phyloP scores from a whole-genome alignment of 192 early-diverging fungal genomes.

The Phycomyces blakesleeanus region DNA sequence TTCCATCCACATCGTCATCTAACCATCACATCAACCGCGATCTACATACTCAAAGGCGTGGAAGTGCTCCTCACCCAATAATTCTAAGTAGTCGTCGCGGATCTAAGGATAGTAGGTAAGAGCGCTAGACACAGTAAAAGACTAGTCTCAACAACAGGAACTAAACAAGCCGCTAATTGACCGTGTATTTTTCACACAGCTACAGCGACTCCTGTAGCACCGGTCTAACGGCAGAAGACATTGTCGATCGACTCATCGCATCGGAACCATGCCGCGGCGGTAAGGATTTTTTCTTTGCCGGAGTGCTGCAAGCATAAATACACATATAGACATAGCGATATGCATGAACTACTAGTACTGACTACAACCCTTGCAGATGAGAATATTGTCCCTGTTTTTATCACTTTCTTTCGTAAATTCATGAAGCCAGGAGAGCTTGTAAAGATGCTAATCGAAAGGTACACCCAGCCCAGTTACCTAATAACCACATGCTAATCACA shows the following conservation, averaged over 20 bases:
- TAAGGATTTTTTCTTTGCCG: neutral
- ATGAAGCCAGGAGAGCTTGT: constrained; percentile 32
- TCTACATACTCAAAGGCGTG: neutral
- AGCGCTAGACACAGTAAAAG: neutral
- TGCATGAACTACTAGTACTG: neutral
- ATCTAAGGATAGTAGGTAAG: constrained; percentile 23
- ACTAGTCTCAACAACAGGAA: neutral
- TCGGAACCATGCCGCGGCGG: constrained; percentile 7
- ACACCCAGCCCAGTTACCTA: neutral
- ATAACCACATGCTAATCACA: neutral
- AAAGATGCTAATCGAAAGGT: constrained; percentile 29
- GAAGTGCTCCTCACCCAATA: neutral
- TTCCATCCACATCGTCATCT: neutral
- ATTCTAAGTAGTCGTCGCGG: constrained; percentile 6
- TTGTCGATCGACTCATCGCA: constrained; percentile 11
- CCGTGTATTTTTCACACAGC: neutral
- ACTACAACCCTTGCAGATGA: constrained; percentile 18
- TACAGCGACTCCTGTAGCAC: constrained; percentile 18
- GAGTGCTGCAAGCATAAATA: constrained; percentile 2
- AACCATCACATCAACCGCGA: neutral
- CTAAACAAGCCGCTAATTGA: neutral
- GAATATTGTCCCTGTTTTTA: constrained; percentile 26
- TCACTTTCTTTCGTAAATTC: constrained; percentile 36
- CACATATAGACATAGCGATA: neutral
- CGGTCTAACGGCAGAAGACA: constrained; percentile 13